phyloP scores from a whole-genome alignment of 305 asterid genomes.

The Fraxinus paxiana region DNA sequence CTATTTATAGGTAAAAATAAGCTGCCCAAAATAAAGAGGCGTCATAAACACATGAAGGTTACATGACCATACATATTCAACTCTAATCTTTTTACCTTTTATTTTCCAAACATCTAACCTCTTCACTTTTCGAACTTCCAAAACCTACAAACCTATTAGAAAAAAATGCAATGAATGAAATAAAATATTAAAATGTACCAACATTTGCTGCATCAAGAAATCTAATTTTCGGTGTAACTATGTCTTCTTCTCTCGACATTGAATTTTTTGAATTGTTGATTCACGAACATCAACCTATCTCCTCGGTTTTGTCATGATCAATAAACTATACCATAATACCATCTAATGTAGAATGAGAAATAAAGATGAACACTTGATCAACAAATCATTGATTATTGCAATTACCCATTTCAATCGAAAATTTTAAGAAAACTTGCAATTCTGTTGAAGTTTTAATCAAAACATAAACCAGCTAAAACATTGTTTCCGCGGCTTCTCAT shows the following conservation, averaged over 20 bases:
- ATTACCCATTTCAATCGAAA: too few relatives aligned
- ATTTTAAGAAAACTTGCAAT: too few relatives aligned
- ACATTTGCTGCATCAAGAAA: too few relatives aligned
- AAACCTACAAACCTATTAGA: background rate
- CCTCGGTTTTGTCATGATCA: too few relatives aligned
- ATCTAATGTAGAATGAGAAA: background rate
- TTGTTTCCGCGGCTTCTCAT: background rate
- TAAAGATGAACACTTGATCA: background rate
- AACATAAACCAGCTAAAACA: background rate
- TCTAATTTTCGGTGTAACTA: too few relatives aligned
- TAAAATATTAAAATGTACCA: background rate
- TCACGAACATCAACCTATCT: too few relatives aligned
- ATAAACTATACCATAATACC: background rate
- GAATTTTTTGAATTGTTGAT: too few relatives aligned
- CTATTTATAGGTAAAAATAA: background rate
- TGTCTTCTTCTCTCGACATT: too few relatives aligned
- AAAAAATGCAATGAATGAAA: background rate
- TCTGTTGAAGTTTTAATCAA: too few relatives aligned
- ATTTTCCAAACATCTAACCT: background rate
- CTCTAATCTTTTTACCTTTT: background rate
- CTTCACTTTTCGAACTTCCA: background rate
- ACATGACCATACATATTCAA: too few relatives aligned
- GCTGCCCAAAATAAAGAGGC: background rate
- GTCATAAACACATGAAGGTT: background rate
- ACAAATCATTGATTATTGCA: background rate